Percentiles rank a stretch among this genome's conserved stretches.
phyloP scores from a whole-genome alignment of 192 early-diverging fungal genomes.

The Radiomyces spectabilis region DNA sequence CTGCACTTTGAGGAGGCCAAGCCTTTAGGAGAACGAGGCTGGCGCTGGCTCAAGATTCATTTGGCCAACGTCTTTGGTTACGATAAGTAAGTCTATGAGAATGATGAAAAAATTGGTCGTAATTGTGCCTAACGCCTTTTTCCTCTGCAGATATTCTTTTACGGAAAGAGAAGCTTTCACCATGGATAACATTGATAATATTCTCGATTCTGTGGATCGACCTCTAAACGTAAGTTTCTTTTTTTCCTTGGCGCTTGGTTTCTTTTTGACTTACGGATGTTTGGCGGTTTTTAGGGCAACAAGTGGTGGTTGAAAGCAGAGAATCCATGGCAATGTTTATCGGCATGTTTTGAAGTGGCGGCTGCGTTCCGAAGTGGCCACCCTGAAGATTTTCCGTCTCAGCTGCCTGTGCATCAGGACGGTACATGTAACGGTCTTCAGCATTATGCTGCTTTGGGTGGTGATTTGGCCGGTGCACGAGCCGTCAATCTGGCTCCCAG shows the following conservation, averaged over 20 bases:
- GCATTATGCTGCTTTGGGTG: conserved; percentile 96
- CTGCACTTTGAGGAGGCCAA: conserved; percentile 78
- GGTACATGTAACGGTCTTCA: conserved; percentile 98
- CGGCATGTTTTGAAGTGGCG: conserved; percentile 80
- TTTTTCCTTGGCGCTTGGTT: conserved; percentile 9
- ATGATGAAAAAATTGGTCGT: too few relatives aligned
- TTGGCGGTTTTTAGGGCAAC: conserved; percentile 48
- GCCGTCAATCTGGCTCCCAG: conserved; percentile 85
- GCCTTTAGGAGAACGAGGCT: conserved; percentile 69
- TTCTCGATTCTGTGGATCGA: conserved; percentile 77
- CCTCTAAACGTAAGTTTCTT: conserved; percentile 44
- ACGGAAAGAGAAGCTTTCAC: conserved; percentile 72
- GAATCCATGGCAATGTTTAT: conserved; percentile 90
- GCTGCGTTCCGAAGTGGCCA: conserved; percentile 65
- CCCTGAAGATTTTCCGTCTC: conserved; percentile 62
- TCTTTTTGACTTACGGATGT: too few relatives aligned
- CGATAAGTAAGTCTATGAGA: conserved; percentile 71
- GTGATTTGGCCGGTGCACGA: conserved; percentile 77
- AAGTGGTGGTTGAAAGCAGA: conserved; percentile 89
- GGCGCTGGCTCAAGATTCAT: conserved; percentile 94
- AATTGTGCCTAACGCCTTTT: too few relatives aligned
- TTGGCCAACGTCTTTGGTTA: conserved; percentile 85
- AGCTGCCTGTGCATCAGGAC: conserved; percentile 91
- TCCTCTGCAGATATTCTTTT: too few relatives aligned
- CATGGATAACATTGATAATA: conserved; percentile 66